A percentile compares a stretch with the other conserved stretches of the same genome.
Conservation (phyloP, 75 land plant genomes). For the Sequoia sempervirens region DNA sequence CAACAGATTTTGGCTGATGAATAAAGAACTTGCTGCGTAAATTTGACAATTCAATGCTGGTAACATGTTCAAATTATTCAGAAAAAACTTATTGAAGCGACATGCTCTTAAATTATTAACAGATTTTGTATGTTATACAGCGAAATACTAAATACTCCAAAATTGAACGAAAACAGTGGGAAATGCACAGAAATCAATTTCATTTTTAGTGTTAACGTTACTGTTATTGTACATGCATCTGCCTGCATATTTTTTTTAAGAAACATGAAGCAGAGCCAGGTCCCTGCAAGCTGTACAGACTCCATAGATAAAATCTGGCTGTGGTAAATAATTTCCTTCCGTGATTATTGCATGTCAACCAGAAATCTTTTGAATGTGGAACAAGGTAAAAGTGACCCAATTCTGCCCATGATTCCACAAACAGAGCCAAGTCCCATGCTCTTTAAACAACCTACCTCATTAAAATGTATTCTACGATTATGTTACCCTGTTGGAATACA, state of each 20-base stretch:
- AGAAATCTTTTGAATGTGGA: neutral
- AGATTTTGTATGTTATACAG: neutral
- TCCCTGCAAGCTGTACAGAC: neutral
- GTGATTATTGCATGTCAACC: neutral
- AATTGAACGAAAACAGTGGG: neutral
- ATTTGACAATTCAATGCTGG: neutral
- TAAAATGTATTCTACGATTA: neutral
- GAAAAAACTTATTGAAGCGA: neutral
- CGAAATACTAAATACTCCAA: neutral
- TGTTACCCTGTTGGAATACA: neutral
- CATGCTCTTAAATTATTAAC: neutral
- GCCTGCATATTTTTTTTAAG: neutral
- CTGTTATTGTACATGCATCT: constrained; percentile 1
- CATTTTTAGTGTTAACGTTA: neutral
- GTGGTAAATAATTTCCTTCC: neutral
- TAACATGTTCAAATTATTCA: neutral
- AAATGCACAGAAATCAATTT: neutral
- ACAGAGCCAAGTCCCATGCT: neutral
- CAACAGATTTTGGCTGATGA: neutral
- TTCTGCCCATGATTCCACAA: neutral
- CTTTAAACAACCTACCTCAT: neutral
- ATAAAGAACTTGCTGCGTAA: neutral
- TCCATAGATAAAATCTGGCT: neutral
- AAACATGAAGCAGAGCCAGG: constrained; percentile 2
- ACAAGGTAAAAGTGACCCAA: neutral